Base-by-base conservation (phyloP, 2,329 filamentous ascomycete genomes). In the Nemania sp. region DNA sequence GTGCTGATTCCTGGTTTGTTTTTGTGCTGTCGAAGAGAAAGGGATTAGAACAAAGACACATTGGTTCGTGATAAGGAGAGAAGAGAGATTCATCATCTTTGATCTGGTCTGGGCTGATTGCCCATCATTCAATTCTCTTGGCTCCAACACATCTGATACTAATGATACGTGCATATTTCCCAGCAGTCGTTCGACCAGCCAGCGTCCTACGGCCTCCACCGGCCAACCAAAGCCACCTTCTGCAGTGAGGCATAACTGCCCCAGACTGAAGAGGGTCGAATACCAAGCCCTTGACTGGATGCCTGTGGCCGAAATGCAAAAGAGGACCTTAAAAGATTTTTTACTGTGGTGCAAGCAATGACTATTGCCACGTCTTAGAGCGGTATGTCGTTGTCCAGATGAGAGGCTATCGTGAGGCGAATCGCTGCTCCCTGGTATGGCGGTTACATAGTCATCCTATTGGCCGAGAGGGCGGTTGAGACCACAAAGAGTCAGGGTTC, bases 401-500 rank as follows among this genome's bases (percentile, higher is more conserved):
- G 76, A 79, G 77, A 79, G 78, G 78, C 69, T 74, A 62, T 77
- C 63, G 70, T 70, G 73, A 76, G 71, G 76, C 76, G 75, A 77
- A 72, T 74, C 73, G 74, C 73, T 66, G 56, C 60, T 57, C 64
- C 70, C 47, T 68, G 53, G 45, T 26, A 58, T 62, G 74, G 73
- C 73, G 75, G 74, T 71, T 77, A 75, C 68, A 66, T 60, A 66
- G 70, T 18, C 35, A 32, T 45, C 38, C 52, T 54, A 67, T 67
- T 66, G 67, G 53, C 27, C 66, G 69, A 67, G 35, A 70, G 70
- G 70, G 72, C 70, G 80, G 82, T 81, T 83, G 63, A 49, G 69
- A 58, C n/a, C 58, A 65, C 58, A 71, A 60, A 56, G 63, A 52
- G 45, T 47, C 35, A n/a, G 58, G 43, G 72, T 76, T 76, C 73